Percentiles rank a stretch among this genome's conserved stretches.
phyloP scores from a whole-genome alignment of 164 flowering plant genomes.

The Dillenia suffruticosa region DNA sequence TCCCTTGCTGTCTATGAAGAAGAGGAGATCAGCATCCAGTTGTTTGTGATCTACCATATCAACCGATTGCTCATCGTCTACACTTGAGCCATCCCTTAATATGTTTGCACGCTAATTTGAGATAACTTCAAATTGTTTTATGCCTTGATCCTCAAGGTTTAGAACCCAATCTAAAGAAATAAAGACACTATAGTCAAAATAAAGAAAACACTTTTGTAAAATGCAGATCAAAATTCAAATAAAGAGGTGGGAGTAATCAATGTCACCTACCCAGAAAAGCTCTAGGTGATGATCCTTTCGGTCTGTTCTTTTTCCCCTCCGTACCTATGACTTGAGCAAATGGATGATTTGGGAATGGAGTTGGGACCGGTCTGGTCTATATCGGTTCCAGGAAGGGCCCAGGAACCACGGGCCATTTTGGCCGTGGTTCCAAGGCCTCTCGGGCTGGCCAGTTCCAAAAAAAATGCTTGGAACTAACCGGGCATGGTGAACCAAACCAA shows the following conservation, averaged over 20 bases:
- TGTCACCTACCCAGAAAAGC: slow-evolving; percentile 49
- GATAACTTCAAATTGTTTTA: slow-evolving; percentile 36
- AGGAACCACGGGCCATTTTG: too few relatives aligned
- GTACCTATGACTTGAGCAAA: slow-evolving; percentile 31
- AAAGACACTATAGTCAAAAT: neutral
- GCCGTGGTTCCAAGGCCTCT: too few relatives aligned
- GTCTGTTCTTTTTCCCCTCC: slow-evolving; percentile 20
- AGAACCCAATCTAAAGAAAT: slow-evolving; percentile 47
- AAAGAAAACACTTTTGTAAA: too few relatives aligned
- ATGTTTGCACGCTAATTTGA: slow-evolving; percentile 31
- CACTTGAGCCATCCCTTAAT: slow-evolving; percentile 18
- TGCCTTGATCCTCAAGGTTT: slow-evolving; percentile 45
- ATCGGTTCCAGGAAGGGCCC: too few relatives aligned
- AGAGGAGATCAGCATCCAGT: slow-evolving; percentile 26
- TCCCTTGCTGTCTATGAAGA: slow-evolving; percentile 50
- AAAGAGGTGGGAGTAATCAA: neutral
- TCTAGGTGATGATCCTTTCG: slow-evolving; percentile 48
- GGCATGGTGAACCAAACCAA: too few relatives aligned
- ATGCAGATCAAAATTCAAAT: too few relatives aligned
- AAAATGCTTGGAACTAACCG: too few relatives aligned
- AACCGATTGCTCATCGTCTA: slow-evolving; percentile 16
- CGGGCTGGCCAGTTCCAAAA: too few relatives aligned
- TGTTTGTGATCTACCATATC: slow-evolving; percentile 12
- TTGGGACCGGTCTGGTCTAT: too few relatives aligned
- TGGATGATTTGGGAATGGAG: slow-evolving; percentile 36